Conservation (phyloP, 2,329 filamentous ascomycete genomes). For the Plenodomus lindquistii region DNA sequence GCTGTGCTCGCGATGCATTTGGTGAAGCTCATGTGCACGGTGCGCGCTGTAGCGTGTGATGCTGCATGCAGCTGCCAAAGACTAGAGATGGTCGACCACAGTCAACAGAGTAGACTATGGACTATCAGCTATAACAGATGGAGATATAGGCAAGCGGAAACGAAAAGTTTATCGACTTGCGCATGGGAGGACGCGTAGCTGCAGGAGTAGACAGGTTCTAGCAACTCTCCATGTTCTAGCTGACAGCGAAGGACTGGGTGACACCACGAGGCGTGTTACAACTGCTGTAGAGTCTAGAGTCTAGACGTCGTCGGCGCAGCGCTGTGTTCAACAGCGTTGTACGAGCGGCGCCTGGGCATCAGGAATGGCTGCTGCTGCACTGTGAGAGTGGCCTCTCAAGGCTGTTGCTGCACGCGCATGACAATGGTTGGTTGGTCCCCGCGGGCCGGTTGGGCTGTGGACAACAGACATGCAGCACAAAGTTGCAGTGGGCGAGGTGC, state of each 20-base stretch:
- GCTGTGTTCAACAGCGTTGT: slow-evolving; percentile 2
- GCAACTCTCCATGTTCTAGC: neutral
- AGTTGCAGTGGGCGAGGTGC: neutral
- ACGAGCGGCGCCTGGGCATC: slow-evolving; percentile 3
- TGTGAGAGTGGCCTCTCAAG: neutral
- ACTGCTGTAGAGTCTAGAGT: neutral
- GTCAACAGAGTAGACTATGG: neutral
- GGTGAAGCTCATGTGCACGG: slow-evolving; percentile 11
- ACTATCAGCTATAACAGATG: neutral
- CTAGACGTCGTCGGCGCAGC: neutral
- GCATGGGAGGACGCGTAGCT: slow-evolving; percentile 1
- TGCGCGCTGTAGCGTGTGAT: slow-evolving; percentile 13
- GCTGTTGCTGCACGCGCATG: slow-evolving; percentile 3
- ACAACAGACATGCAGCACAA: neutral
- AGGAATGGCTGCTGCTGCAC: neutral
- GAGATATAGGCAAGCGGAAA: neutral
- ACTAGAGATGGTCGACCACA: neutral
- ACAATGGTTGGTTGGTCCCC: neutral
- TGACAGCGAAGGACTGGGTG: slow-evolving; percentile 9
- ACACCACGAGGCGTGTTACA: neutral
- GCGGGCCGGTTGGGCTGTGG: neutral
- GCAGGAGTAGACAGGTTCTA: neutral
- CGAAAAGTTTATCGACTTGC: neutral
- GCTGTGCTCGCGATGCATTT: slow-evolving; percentile 17
- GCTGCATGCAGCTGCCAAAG: slow-evolving; percentile 13